Conservation (phyloP, 2,329 filamentous ascomycete genomes). For the Neurospora crassa region DNA sequence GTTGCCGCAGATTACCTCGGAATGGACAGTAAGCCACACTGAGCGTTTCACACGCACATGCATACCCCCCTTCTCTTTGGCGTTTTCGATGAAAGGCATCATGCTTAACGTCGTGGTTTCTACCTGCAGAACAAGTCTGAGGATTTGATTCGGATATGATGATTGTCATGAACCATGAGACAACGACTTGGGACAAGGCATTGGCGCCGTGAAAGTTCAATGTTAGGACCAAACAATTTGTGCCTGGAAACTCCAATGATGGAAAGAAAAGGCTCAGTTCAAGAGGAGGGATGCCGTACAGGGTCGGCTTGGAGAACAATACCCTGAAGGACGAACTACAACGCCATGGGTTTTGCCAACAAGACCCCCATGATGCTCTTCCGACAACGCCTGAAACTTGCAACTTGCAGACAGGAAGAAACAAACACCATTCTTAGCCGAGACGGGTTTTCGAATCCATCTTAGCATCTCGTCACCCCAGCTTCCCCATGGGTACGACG, state of each 20-base stretch:
- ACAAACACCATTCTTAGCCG: constrained; percentile 1
- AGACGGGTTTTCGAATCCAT: constrained; percentile 19
- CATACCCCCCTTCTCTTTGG: background rate
- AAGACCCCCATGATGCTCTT: background rate
- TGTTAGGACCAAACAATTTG: background rate
- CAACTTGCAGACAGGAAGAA: background rate
- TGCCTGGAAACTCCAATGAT: background rate
- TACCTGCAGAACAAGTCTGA: constrained; percentile 5
- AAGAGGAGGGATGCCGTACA: background rate
- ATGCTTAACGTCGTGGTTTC: constrained; percentile 5
- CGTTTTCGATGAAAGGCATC: background rate
- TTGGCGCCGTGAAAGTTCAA: background rate
- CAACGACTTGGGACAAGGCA: background rate
- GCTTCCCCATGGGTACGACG: constrained; percentile 31
- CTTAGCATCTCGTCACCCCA: constrained; percentile 34
- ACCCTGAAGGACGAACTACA: background rate
- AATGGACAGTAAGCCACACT: constrained; percentile 45
- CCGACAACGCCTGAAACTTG: background rate
- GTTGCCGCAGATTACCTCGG: constrained; percentile 70
- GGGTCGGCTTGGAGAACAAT: background rate
- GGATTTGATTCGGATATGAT: background rate
- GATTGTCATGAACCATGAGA: background rate
- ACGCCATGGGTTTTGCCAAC: background rate
- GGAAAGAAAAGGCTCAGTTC: background rate
- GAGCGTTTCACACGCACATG: background rate